Percentiles rank a stretch among this genome's conserved stretches.
These are phyloP conservation scores for Linnemannia zychae DNA, from an alignment of 192 early-diverging fungal genomes.

Conservation along the genomic window DNA sequence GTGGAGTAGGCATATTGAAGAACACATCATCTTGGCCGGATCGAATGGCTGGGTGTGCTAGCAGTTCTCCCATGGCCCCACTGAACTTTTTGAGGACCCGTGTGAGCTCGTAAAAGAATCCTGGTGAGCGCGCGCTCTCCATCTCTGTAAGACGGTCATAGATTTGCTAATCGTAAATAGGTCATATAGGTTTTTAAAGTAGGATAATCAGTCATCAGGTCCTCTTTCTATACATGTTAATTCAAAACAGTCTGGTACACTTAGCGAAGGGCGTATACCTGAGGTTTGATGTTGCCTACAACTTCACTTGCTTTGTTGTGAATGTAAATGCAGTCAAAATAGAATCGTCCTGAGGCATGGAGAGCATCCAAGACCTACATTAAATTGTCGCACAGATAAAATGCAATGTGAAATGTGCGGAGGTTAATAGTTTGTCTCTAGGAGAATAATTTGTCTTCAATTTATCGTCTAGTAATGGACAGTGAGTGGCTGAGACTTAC, in stretches of 20 bases:
- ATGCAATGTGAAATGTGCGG: background rate
- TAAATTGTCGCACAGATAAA: background rate
- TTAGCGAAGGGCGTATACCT: conserved; percentile 13
- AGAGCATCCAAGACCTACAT: conserved; percentile 26
- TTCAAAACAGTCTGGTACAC: no score
- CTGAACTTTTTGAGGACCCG: conserved; percentile 29
- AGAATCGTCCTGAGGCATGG: conserved; percentile 18
- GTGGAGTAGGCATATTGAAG: conserved; percentile 14
- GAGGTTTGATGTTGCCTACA: conserved; percentile 35
- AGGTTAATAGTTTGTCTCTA: background rate
- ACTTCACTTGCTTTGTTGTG: conserved; percentile 41
- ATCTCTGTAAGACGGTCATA: conserved; percentile 57
- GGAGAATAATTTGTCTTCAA: background rate
- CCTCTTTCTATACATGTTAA: no score
- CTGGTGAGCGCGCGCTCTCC: conserved; percentile 25
- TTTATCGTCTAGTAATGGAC: background rate
- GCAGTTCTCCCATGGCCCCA: conserved; percentile 45
- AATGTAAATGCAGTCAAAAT: conserved; percentile 48
- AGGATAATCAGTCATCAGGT: background rate
- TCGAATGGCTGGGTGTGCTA: conserved; percentile 33
- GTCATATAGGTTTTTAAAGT: background rate
- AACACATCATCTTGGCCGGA: conserved; percentile 15
- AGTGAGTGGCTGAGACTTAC: conserved; percentile 12
- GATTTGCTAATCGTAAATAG: conserved; percentile 19
- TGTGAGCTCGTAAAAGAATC: conserved; percentile 52